phyloP scores from a whole-genome alignment of 1,284 basidiomycete genomes.

The Trichosporon sp. region DNA sequence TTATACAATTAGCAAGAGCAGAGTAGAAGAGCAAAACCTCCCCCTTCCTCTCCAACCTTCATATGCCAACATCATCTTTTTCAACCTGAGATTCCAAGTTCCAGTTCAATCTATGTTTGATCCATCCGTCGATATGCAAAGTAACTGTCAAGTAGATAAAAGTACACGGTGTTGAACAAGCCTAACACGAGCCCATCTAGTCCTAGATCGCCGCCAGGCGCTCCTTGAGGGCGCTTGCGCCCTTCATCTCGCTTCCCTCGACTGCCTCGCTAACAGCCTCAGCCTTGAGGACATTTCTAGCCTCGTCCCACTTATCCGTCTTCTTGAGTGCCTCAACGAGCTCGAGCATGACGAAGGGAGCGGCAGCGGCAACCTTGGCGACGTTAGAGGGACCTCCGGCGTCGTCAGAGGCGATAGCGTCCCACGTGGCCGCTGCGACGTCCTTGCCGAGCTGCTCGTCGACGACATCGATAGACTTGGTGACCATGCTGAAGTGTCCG shows the following conservation, averaged over 20 bases:
- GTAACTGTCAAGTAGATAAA: not conserved
- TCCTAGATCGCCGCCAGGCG: constrained; percentile 33
- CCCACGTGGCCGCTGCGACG: constrained; percentile 59
- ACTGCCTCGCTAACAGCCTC: constrained; percentile 46
- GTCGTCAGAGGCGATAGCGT: constrained; percentile 49
- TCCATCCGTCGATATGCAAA: constrained; percentile 4
- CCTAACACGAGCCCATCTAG: not conserved
- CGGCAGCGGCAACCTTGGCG: constrained; percentile 60
- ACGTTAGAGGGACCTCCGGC: constrained; percentile 44
- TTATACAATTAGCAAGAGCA: not conserved
- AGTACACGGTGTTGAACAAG: not conserved
- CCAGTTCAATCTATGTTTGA: not conserved
- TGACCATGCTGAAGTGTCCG: constrained; percentile 70
- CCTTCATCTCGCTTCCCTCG: constrained; percentile 40
- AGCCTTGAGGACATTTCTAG: constrained; percentile 58
- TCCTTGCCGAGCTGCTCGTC: constrained; percentile 56
- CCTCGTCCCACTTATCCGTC: constrained; percentile 48
- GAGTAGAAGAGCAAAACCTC: not conserved
- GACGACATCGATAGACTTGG: constrained; percentile 54
- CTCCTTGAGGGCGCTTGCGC: constrained; percentile 39
- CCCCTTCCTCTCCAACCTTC: not conserved
- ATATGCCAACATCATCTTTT: not conserved
- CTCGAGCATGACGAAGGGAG: constrained; percentile 72
- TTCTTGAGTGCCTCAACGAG: constrained; percentile 60
- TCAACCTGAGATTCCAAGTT: no score